Percentiles rank a stretch among this genome's conserved stretches.
Conservation (phyloP, 305 asterid genomes). For the Fraxinus xanthoxyloides region DNA sequence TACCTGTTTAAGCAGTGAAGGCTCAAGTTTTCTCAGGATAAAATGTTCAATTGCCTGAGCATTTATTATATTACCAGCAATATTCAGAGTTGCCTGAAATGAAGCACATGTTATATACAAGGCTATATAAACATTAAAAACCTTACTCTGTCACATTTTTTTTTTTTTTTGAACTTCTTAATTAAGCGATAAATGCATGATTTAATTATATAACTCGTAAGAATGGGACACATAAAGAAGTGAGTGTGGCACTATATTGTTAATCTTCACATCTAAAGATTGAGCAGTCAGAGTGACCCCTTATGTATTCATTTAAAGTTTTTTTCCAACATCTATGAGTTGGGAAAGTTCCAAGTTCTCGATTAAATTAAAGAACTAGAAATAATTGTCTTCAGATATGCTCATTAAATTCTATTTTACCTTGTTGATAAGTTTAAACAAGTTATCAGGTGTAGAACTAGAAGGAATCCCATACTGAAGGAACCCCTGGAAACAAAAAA, state of each 20-base stretch:
- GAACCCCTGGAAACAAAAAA: slow-evolving; percentile 50
- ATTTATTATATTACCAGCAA: slow-evolving; percentile 57
- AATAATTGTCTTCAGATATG: not conserved
- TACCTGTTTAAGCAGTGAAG: slow-evolving; percentile 50
- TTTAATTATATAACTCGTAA: not conserved
- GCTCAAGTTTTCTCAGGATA: slow-evolving; percentile 59
- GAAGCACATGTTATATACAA: not conserved
- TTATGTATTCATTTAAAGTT: not conserved
- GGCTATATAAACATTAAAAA: not conserved
- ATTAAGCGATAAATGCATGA: not conserved
- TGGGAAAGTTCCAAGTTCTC: not conserved
- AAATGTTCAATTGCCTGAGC: slow-evolving; percentile 63
- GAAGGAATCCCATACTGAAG: slow-evolving; percentile 79
- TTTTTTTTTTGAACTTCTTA: not conserved
- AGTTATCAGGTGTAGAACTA: slow-evolving; percentile 54
- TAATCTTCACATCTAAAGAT: not conserved
- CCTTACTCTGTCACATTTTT: not conserved
- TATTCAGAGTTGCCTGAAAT: slow-evolving; percentile 64
- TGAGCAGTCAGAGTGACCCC: not conserved
- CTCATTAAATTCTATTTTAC: slow-evolving; percentile 24
- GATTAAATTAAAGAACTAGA: not conserved
- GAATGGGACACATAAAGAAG: not conserved
- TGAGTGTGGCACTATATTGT: not conserved
- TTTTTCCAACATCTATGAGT: not conserved
- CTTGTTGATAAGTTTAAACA: slow-evolving; percentile 63